A percentile compares a stretch with the other conserved stretches of the same genome.
phyloP scores from a whole-genome alignment of 106 monocot species.

The Dioscorea zingiberensis region DNA sequence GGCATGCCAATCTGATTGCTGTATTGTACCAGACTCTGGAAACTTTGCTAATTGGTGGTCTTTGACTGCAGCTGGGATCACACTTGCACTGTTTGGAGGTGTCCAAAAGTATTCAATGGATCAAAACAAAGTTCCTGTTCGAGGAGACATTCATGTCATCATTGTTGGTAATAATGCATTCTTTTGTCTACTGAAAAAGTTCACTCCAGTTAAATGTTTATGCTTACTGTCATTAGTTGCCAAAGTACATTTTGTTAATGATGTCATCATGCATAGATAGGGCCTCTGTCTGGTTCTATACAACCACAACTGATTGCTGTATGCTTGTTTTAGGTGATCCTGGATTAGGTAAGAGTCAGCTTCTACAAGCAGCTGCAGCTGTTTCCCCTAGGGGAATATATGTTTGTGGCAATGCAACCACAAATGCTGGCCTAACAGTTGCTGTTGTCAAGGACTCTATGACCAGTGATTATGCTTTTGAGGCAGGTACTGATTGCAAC shows the following conservation, averaged over 20 bases:
- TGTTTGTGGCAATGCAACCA: constrained; percentile 98
- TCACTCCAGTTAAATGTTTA: too few species aligned
- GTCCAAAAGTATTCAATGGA: constrained; percentile 92
- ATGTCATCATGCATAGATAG: too few species aligned
- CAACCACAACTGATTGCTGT: too few species aligned
- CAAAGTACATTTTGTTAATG: too few species aligned
- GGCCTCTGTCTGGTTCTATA: too few species aligned
- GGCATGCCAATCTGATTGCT: too few species aligned
- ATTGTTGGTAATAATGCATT: constrained; percentile 67
- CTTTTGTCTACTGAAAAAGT: too few species aligned
- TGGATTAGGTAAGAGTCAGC: constrained; percentile 98
- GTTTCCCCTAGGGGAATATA: constrained; percentile 97
- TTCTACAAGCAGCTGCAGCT: constrained; percentile 90
- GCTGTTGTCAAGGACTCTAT: constrained; percentile 94
- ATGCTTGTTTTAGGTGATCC: constrained; percentile 64
- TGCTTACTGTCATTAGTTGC: too few species aligned
- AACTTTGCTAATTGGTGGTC: not conserved
- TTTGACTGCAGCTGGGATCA: constrained; percentile 69
- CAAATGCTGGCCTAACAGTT: constrained; percentile 99
- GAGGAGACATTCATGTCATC: constrained; percentile 96
- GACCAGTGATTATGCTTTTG: constrained; percentile 99
- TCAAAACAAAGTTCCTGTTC: constrained; percentile 97
- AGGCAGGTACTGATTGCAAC: constrained; percentile 61
- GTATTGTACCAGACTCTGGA: too few species aligned
- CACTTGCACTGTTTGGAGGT: constrained; percentile 93